These are phyloP conservation scores for Phytophthora megakarya DNA, from an alignment of 352 stramenopile genomes.

Conservation along the genomic window DNA sequence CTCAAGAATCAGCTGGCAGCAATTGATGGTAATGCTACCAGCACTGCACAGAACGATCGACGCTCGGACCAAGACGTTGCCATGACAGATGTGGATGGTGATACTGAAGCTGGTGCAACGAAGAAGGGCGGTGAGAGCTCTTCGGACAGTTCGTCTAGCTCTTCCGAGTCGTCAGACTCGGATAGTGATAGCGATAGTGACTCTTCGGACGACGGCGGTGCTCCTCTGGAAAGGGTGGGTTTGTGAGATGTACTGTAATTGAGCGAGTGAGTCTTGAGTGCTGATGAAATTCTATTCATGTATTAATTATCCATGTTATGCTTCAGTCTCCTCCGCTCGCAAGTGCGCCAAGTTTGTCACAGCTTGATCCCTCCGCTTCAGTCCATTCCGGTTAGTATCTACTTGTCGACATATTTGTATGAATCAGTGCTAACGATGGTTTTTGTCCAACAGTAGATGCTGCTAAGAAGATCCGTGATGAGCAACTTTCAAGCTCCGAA, in stretches of 20 bases:
- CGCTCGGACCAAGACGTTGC: slow-evolving; percentile 51
- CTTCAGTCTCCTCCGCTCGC: slow-evolving; percentile 61
- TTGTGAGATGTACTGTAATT: slow-evolving; percentile 68
- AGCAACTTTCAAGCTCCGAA: slow-evolving; percentile 55
- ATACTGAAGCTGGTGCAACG: slow-evolving; percentile 36
- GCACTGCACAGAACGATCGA: slow-evolving; percentile 29
- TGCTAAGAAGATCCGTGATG: slow-evolving; percentile 82
- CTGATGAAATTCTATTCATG: slow-evolving; percentile 35
- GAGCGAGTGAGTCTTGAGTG: slow-evolving; percentile 43
- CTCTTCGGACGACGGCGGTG: slow-evolving; percentile 72
- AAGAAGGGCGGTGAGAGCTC: slow-evolving; percentile 49
- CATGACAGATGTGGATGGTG: slow-evolving; percentile 55
- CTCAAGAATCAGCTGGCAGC: slow-evolving; percentile 78
- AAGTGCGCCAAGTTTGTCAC: slow-evolving; percentile 56
- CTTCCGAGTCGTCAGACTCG: slow-evolving; percentile 82
- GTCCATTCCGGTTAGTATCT: slow-evolving; percentile 49
- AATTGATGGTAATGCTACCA: slow-evolving; percentile 59
- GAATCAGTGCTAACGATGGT: slow-evolving; percentile 13
- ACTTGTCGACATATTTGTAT: not conserved
- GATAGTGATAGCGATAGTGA: slow-evolving; percentile 89
- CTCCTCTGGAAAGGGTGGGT: slow-evolving; percentile 87
- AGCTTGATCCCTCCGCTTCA: slow-evolving; percentile 47
- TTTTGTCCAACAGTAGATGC: slow-evolving; percentile 42
- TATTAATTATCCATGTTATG: slow-evolving; percentile 41
- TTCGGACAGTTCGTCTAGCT: slow-evolving; percentile 76